Base-by-base conservation (phyloP, 306 rosid genomes). In the Arachis hypogaea region DNA sequence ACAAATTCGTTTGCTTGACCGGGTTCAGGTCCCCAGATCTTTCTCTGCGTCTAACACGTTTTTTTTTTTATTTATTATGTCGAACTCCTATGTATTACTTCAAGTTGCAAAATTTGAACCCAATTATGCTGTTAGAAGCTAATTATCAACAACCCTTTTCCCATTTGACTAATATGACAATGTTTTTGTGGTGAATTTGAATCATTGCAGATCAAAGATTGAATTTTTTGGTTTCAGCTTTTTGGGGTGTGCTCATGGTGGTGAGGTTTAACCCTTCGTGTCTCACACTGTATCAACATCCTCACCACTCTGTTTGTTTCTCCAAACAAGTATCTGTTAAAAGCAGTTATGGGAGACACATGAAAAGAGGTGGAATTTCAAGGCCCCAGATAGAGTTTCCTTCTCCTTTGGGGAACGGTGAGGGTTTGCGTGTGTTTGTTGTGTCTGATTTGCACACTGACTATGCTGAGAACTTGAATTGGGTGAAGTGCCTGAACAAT, bases 391-490 rank as follows among this genome's bases (percentile, higher is more conserved):
- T 86, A 49, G 12, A 4, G 38, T 40, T 78, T 61, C 80, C 92
- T 74, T 84, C 88, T 50, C 72, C 73, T 52, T 55, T 57, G 64
- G 83, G 82, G 51, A 77, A 68, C 76, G 72, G 40, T 76, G 78
- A 29, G 62, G 90, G 93, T 54, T 69, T 77, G 45, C 87, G 91
- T 10, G 95, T 93, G 47, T 93, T 84, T 64, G 91, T 88, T 75
- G 78, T 88, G 16, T 93, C 96, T 14, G 96, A 93, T 68, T 85
- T 93, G 89, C 98, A 93, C 59, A 90, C 95, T 12, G 96, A 93
- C 45, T 90, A 90, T 69, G 85, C 83, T 8, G 98, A 93, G 80
- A 93, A 93, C 68, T 81, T 93, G 91, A 83, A 78, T 56, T 93
- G 96, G 96, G 89, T 90, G 63, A 70, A 84, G 82, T 63, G 72